phyloP scores from a whole-genome alignment of 2,329 filamentous ascomycete species.

The Rhexocercosporidium sp. region DNA sequence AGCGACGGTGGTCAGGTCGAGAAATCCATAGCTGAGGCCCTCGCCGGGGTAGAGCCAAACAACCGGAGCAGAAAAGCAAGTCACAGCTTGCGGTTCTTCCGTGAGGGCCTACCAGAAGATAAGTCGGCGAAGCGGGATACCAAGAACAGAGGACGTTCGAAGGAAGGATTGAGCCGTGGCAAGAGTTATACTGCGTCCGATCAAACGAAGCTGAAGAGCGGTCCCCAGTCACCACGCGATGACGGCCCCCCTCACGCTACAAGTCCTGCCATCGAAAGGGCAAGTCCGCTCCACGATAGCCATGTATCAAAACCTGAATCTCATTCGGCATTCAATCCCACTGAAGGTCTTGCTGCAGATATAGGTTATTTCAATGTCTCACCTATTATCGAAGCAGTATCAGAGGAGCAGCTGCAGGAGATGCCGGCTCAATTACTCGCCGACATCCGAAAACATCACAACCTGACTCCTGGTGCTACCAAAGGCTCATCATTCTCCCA shows the following conservation, averaged over 20 bases:
- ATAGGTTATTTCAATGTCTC: constrained; percentile 38
- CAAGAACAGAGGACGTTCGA: constrained; percentile 40
- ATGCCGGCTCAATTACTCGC: constrained; percentile 40
- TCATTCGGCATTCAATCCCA: constrained; percentile 14
- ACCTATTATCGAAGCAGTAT: constrained; percentile 27
- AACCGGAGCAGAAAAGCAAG: constrained; percentile 71
- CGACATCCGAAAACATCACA: constrained; percentile 42
- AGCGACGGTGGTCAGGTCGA: constrained; percentile 66
- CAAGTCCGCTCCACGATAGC: neutral
- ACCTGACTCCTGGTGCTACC: constrained; percentile 38
- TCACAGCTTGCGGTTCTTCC: constrained; percentile 70
- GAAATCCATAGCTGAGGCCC: constrained; percentile 66
- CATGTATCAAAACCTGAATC: neutral
- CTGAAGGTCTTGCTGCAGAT: constrained; percentile 31
- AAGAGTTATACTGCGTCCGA: constrained; percentile 26
- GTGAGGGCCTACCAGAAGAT: constrained; percentile 67
- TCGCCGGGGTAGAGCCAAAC: constrained; percentile 65
- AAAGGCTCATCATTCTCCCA: constrained; percentile 42
- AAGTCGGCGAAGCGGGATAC: constrained; percentile 58
- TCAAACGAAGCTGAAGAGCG: constrained; percentile 10
- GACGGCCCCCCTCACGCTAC: neutral
- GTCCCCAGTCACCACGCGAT: neutral
- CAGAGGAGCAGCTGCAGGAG: constrained; percentile 30
- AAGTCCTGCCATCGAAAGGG: neutral
- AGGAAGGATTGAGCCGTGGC: constrained; percentile 33